Base-by-base conservation (phyloP, 805 yeast genomes). In the Candida yuanshanica region DNA sequence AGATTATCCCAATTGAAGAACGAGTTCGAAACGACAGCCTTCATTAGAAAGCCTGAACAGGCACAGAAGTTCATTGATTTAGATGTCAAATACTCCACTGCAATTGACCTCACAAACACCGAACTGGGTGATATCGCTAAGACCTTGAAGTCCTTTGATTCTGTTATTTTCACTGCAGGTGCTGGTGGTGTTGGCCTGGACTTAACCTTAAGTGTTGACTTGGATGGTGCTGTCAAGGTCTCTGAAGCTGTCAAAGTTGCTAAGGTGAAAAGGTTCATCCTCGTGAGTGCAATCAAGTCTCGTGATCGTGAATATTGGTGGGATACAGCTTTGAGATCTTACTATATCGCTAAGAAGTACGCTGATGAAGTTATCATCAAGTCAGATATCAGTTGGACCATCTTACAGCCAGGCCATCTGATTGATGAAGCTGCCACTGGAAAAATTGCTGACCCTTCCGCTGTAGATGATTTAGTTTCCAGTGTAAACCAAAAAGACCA, bases 91-190 rank as follows among this genome's bases (percentile, higher is more conserved):
- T 50, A 62, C 10, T 63, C 74, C 5, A 50, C 60, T 11, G 57
- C 65, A 11, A 65, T 74, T 20, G 60, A 68, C 27, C 55, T 74
- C 36, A 67, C 67, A 26, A 63, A 64, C 7, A 54, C 65, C 1
- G 48, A 60, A 2, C 63, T 64, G 3, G 50, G 46, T 2, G 59
- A 65, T 4, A 54, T 78, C 24, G 59, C 67, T 0, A 46, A 53
- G 2, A 62, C 59, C 0, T 51, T 79, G 26, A 55, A 60, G 33
- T 81, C 77, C 4, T 67, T 64, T 27, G 77, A 75, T 48, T 77
- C 78, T 8, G 76, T 79, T 5, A 75, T 80, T 1, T 76, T 78
- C 63, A 61, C 74, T 31, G 84, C 82, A 0, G 85, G 85, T 8
- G 76, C 82, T 3, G 80, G 76, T 16, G 84, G 83, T 2, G 71